Percentiles rank a stretch among this genome's conserved stretches.
Conservation (phyloP, 108 stramenopile species). For the Cylindrotheca closterium region DNA sequence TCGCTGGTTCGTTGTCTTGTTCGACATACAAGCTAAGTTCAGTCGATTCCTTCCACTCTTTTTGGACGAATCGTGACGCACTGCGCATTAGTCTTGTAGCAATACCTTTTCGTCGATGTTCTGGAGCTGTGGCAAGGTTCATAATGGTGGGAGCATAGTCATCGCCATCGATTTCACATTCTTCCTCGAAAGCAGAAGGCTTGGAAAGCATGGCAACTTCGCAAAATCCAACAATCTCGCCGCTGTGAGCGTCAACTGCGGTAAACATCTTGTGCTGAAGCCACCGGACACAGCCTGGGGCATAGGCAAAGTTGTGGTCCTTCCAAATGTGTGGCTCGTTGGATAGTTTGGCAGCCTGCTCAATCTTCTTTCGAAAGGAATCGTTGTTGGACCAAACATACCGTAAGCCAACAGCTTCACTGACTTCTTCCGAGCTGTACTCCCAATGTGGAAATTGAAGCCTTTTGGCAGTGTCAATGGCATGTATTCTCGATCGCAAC, state of each 20-base stretch:
- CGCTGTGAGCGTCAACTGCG: constrained; percentile 41
- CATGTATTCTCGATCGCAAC: constrained; percentile 39
- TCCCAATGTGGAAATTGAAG: neutral
- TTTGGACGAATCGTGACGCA: constrained; percentile 41
- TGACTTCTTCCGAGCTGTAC: neutral
- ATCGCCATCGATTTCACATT: constrained; percentile 7
- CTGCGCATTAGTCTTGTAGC: constrained; percentile 48
- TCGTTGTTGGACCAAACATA: constrained; percentile 51
- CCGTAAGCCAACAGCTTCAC: constrained; percentile 18
- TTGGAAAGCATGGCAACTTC: constrained; percentile 64
- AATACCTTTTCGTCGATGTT: constrained; percentile 63
- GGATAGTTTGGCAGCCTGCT: constrained; percentile 39
- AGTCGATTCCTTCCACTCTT: constrained; percentile 27
- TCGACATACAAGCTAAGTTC: constrained; percentile 66
- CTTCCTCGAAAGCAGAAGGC: constrained; percentile 10
- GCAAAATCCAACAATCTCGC: constrained; percentile 67
- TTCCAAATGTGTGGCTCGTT: constrained; percentile 63
- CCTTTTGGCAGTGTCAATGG: constrained; percentile 25
- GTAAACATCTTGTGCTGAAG: constrained; percentile 74
- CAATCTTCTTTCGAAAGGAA: constrained; percentile 50
- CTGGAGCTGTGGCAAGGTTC: constrained; percentile 57
- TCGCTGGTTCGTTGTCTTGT: constrained; percentile 50
- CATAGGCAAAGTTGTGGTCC: constrained; percentile 59
- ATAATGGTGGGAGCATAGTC: constrained; percentile 51
- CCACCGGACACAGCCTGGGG: constrained; percentile 37